Evolutionary conservation across 2,329 filamentous ascomycete genomes (phyloP).

Genomic region (Curvularia lunata): DNA sequence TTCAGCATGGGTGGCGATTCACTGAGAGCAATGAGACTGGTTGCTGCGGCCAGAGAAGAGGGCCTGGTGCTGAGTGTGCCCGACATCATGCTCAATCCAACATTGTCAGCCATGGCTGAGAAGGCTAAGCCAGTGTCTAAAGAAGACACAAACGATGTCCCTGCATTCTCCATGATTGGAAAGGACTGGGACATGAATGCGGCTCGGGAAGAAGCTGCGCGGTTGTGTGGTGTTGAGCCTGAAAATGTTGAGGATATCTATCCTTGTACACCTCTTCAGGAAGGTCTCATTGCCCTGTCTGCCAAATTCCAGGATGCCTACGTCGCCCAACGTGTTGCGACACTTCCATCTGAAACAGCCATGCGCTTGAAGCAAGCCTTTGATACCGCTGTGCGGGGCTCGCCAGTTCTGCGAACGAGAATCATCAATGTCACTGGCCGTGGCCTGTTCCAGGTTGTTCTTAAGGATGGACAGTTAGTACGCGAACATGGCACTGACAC

Average conservation of each 20-base stretch:
- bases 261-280: slow-evolving; percentile 52
- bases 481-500: slow-evolving; percentile 40
- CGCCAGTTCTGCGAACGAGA: slow-evolving; percentile 50
- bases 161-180: slow-evolving; percentile 44
- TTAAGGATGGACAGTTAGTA: slow-evolving; percentile 40
- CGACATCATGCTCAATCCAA: slow-evolving; percentile 60
- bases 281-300: slow-evolving; percentile 51
- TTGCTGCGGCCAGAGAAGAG: slow-evolving; percentile 59
- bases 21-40: slow-evolving; percentile 62
- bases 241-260: slow-evolving; percentile 49
- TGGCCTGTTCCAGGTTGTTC: slow-evolving; percentile 49
- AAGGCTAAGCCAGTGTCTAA: slow-evolving; percentile 34
- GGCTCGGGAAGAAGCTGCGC: slow-evolving; percentile 48
- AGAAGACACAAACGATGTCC: slow-evolving; percentile 30
- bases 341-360: slow-evolving; percentile 42
- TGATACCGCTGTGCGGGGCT: slow-evolving; percentile 39
- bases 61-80: slow-evolving; percentile 61
- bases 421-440: slow-evolving; percentile 47
- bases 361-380: slow-evolving; percentile 47
- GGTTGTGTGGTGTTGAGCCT: slow-evolving; percentile 37
- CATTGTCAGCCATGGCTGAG: slow-evolving; percentile 55
- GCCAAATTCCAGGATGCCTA: slow-evolving; percentile 48
- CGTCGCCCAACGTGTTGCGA: slow-evolving; percentile 48
- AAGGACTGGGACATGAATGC: slow-evolving; percentile 36
- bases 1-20: slow-evolving; percentile 59